Evolutionary conservation across 306 rosid species (phyloP), one percentile per base, ranked within the genome.

Genomic region (Casuarina equisetifolia): DNA sequence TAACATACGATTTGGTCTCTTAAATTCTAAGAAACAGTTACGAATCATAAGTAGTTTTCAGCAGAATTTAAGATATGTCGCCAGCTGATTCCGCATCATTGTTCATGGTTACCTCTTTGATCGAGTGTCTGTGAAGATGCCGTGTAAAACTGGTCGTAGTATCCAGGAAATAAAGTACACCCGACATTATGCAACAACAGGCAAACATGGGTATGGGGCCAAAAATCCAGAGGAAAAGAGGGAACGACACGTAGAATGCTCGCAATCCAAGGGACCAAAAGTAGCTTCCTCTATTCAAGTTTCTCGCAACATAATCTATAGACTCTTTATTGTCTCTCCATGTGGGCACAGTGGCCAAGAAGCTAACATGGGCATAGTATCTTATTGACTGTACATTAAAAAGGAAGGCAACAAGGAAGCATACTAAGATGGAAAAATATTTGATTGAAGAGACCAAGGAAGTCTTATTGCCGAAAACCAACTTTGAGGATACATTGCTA

Each of bases 331-430:
- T 80, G 76, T 80, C 91, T 77, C 84, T 76, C 76, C 82, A 79
- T 12, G 96, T 72, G 57, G 98, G 94, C 51, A 89, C 91, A 45
- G 94, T 94, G 88, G 84, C 87, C 79, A 91, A 78, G 82, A 94
- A 91, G 78, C 97, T 94, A 25, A 91, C 94, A 85, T 90, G 97
- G 69, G 94, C 87, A 64, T 91, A 94, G 80, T 86, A 89, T 84
- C 97, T 88, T 51, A 94, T 91, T 9, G 94, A 91, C 82, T 94
- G 96, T 76, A 91, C 89, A 80, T 94, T 88, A 87, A 96, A 94
- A 73, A 94, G 78, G 72, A 94, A 91, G 74, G 97, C 98, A 75
- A 90, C 73, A 46, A 94, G 98, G 81, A 90, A 94, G 81, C 98
- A 92, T 1, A 90, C 25, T 62, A 92, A 81, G 81, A 94, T 86